These are phyloP conservation scores for Bidens hawaiensis DNA, from an alignment of 140 eudicot species.

Conservation along the genomic window DNA sequence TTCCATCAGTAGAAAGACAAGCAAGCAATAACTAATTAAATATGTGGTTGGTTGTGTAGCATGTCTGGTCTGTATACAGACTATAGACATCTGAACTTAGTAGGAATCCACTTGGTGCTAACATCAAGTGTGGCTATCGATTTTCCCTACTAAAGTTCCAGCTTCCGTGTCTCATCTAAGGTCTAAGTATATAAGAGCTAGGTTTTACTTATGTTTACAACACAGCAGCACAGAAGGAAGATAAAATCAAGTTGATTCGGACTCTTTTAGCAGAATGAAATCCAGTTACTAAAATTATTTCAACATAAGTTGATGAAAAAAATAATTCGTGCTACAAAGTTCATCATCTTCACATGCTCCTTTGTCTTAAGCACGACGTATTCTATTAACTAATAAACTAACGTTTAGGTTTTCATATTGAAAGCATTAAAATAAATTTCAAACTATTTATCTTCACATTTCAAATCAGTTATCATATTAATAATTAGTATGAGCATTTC, in stretches of 20 bases:
- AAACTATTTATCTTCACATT: too few relatives aligned
- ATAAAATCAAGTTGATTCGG: not conserved
- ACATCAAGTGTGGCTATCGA: not conserved
- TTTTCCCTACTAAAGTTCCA: not conserved
- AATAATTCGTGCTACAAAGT: not conserved
- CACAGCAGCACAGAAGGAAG: not conserved
- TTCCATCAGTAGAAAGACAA: constrained; percentile 1
- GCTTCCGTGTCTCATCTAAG: not conserved
- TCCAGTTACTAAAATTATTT: not conserved
- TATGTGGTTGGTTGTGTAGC: not conserved
- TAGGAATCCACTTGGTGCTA: not conserved
- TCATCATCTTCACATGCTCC: not conserved
- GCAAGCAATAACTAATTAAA: not conserved
- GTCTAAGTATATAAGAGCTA: not conserved
- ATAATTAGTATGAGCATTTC: not conserved
- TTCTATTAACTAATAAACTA: not conserved
- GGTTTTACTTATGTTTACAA: not conserved
- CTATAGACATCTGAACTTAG: not conserved
- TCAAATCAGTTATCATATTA: not conserved
- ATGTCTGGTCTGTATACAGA: not conserved
- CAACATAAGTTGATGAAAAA: not conserved
- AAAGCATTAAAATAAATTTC: too few relatives aligned
- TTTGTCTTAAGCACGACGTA: not conserved
- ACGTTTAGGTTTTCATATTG: too few relatives aligned
- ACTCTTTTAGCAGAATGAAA: not conserved